Evolutionary conservation across 257 asterid genomes (phyloP).

Genomic region (Fraxinus pennsylvanica): DNA sequence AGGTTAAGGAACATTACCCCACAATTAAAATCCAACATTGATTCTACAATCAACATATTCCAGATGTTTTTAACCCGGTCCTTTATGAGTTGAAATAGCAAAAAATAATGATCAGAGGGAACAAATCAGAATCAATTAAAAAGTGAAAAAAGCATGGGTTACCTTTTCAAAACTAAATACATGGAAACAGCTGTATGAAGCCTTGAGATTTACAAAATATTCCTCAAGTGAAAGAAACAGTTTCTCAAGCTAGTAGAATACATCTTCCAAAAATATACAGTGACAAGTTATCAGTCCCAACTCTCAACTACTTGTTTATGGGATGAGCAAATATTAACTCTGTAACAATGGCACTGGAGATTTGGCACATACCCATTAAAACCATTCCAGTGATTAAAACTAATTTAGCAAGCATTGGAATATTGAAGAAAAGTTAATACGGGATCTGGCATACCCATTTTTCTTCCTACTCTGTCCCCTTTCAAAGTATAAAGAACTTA

Average conservation of each 20-base stretch:
- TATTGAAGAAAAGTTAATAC: too few species aligned
- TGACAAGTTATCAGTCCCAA: not conserved
- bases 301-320: too few species aligned
- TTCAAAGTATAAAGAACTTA: not conserved
- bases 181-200: not conserved
- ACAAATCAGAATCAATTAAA: not conserved
- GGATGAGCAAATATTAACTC: too few species aligned
- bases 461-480: not conserved
- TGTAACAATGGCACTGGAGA: not conserved
- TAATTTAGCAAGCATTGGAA: too few species aligned
- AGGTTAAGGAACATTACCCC: slow-evolving; percentile 11
- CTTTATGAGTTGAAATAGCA: not conserved
- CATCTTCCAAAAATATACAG: not conserved
- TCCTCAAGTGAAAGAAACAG: not conserved
- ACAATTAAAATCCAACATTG: slow-evolving; percentile 22
- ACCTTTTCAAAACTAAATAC: slow-evolving; percentile 4
- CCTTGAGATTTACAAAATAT: slow-evolving; percentile 1
- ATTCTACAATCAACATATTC: not conserved
- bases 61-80: not conserved
- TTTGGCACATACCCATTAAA: not conserved
- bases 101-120: slow-evolving; percentile 5
- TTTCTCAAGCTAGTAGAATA: slow-evolving; percentile 10
- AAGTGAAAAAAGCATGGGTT: not conserved
- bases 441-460: not conserved
- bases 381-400: not conserved